Percentiles rank a stretch among this genome's conserved stretches.
phyloP scores from a whole-genome alignment of 441 rosid species.

The Populus tomentosa region DNA sequence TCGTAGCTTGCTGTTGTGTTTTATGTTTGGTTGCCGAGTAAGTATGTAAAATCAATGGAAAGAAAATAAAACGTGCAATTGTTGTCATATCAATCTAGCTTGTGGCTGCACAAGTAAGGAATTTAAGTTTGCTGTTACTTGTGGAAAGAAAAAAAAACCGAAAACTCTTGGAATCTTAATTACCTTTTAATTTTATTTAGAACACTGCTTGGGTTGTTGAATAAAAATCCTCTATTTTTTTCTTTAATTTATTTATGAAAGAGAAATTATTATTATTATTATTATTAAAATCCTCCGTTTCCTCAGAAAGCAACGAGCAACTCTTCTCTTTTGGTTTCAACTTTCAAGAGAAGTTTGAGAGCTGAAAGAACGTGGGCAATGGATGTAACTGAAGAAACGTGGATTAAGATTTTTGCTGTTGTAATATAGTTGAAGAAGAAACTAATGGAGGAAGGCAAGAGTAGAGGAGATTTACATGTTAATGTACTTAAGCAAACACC shows the following conservation, averaged over 20 bases:
- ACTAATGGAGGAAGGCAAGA: conserved; percentile 49
- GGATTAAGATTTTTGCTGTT: conserved; percentile 15
- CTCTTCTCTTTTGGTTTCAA: conserved; percentile 8
- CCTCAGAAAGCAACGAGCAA: neutral
- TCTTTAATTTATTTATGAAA: neutral
- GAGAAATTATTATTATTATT: neutral
- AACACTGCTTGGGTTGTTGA: conserved; percentile 6
- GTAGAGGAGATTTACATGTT: conserved; percentile 45
- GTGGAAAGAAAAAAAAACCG: neutral
- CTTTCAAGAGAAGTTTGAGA: conserved; percentile 11
- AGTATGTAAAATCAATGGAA: conserved; percentile 1
- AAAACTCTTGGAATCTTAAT: neutral
- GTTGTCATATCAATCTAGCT: neutral
- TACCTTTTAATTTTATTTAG: neutral
- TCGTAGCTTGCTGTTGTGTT: neutral
- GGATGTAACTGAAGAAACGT: neutral
- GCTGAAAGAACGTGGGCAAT: neutral
- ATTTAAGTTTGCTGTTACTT: neutral
- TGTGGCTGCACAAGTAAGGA: neutral
- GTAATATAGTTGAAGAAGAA: conserved; percentile 8
- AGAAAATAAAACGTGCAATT: neutral
- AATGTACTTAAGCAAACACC: conserved; percentile 47
- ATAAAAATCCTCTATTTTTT: neutral
- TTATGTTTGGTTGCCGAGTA: conserved; percentile 22
- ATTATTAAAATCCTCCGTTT: neutral